Conservation (phyloP, 2,329 filamentous ascomycete species). For the Aspergillus pseudotamarii region DNA sequence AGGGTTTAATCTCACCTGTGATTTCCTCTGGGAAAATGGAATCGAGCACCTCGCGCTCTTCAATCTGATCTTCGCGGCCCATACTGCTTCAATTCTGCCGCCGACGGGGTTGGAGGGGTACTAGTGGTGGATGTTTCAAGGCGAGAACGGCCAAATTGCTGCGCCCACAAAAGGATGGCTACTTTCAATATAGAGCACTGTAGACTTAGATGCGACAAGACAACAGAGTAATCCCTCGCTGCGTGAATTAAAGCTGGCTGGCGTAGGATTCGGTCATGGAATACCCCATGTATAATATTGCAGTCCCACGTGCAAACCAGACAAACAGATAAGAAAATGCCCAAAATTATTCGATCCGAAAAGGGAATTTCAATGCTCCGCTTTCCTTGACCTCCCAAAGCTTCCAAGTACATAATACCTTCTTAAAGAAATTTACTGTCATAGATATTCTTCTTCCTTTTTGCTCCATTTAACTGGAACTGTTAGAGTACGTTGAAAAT, state of each 20-base stretch:
- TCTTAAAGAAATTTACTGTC: not conserved
- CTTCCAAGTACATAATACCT: not conserved
- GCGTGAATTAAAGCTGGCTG: conserved; percentile 9
- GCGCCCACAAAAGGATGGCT: not conserved
- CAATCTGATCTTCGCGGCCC: conserved; percentile 79
- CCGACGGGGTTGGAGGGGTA: conserved; percentile 34
- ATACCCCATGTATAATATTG: conserved; percentile 24
- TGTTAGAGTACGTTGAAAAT: conserved; percentile 15
- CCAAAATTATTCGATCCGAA: conserved; percentile 31
- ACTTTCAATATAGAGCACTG: not conserved
- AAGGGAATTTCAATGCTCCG: conserved; percentile 20
- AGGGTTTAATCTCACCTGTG: conserved; percentile 62
- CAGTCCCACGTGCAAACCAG: conserved; percentile 44
- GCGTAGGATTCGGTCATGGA: conserved; percentile 16
- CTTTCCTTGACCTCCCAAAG: conserved; percentile 10
- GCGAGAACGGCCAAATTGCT: not conserved
- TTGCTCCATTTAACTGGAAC: not conserved
- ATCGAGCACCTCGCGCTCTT: conserved; percentile 96
- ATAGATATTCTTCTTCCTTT: not conserved
- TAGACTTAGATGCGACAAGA: not conserved
- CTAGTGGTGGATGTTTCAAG: conserved; percentile 9
- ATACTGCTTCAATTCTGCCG: conserved; percentile 39
- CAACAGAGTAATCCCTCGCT: not conserved
- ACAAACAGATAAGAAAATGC: conserved; percentile 40
- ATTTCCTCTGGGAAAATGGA: conserved; percentile 99